These are phyloP conservation scores for Phytophthora capsici DNA, from an alignment of 352 stramenopile species.

Conservation along the genomic window DNA sequence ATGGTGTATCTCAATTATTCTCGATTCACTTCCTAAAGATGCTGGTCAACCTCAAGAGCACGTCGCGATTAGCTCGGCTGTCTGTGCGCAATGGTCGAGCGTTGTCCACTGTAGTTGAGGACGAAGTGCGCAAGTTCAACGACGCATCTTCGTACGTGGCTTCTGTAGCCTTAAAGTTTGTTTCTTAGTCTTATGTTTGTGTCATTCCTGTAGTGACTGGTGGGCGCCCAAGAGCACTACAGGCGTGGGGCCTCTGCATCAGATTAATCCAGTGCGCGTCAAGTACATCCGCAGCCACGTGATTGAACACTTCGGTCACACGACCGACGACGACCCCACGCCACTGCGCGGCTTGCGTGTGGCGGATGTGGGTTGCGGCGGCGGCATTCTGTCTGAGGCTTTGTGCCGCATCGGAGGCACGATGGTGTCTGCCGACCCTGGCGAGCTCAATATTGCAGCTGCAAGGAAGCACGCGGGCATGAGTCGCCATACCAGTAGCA, in stretches of 20 bases:
- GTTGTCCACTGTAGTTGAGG: constrained; percentile 72
- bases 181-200: too few species aligned
- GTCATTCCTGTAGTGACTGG: constrained; percentile 67
- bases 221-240: constrained; percentile 79
- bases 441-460: constrained; percentile 72
- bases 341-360: constrained; percentile 66
- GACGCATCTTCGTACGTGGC: constrained; percentile 64
- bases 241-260: constrained; percentile 78
- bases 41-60: constrained; percentile 18
- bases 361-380: constrained; percentile 80
- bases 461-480: constrained; percentile 66
- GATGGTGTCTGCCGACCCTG: constrained; percentile 79
- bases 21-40: too few species aligned
- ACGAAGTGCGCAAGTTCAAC: constrained; percentile 89
- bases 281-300: constrained; percentile 82
- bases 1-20: too few species aligned
- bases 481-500: constrained; percentile 60
- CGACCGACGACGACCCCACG: constrained; percentile 51
- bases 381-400: constrained; percentile 85
- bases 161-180: background rate
- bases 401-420: constrained; percentile 78
- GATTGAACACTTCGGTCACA: constrained; percentile 68
- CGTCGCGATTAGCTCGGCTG: background rate
- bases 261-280: constrained; percentile 85
- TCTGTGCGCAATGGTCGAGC: constrained; percentile 25